These are phyloP conservation scores for Jaltomata sinuosa DNA, from an alignment of 257 asterid species.

Conservation along the genomic window DNA sequence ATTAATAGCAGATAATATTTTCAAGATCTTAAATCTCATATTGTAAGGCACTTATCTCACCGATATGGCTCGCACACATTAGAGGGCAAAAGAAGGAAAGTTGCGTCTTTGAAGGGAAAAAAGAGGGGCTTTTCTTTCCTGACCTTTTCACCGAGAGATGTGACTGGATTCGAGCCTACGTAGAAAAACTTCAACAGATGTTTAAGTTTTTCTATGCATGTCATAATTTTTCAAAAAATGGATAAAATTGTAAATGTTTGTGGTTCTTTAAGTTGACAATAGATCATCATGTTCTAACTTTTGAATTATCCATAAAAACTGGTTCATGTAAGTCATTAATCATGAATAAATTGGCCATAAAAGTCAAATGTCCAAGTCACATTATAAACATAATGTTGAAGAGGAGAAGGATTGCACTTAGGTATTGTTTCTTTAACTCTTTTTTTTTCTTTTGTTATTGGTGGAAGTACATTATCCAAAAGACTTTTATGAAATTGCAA, in stretches of 20 bases:
- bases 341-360: not conserved
- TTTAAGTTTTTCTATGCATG: not conserved
- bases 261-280: not conserved
- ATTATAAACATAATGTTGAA: not conserved
- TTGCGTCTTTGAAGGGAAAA: too few relatives aligned
- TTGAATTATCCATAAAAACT: not conserved
- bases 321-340: not conserved
- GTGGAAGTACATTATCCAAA: not conserved
- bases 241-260: not conserved
- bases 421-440: not conserved
- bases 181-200: too few relatives aligned
- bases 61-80: not conserved
- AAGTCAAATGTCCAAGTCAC: not conserved
- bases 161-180: too few relatives aligned
- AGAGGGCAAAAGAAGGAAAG: too few relatives aligned
- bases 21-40: not conserved
- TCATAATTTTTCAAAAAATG: not conserved
- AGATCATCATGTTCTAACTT: not conserved
- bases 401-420: not conserved
- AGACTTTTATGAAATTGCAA: not conserved
- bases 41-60: rapidly evolving
- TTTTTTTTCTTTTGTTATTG: not conserved
- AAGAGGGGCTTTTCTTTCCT: too few relatives aligned
- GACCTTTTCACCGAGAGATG: too few relatives aligned
- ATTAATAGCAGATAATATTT: not conserved